Conservation (phyloP, 2,329 filamentous ascomycete genomes). For the Fusarium bactridioides region DNA sequence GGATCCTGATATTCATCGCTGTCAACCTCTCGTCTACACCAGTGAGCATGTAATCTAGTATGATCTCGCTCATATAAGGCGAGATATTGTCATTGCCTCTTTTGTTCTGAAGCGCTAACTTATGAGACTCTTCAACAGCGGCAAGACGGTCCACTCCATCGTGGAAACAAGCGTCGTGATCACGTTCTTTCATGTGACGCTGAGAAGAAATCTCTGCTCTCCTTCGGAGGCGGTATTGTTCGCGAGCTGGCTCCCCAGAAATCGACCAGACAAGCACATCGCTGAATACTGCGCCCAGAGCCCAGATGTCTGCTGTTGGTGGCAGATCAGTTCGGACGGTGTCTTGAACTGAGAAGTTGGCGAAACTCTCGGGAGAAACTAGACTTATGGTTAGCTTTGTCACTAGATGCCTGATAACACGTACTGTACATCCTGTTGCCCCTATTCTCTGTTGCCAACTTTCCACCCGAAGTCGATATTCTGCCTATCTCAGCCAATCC, state of each 20-base stretch:
- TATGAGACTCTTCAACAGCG: neutral
- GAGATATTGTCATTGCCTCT: neutral
- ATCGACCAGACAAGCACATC: conserved; percentile 18
- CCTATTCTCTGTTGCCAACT: neutral
- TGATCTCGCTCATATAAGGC: neutral
- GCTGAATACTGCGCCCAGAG: conserved; percentile 18
- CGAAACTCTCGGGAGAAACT: conserved; percentile 1
- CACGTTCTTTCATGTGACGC: neutral
- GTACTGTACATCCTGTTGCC: conserved; percentile 21
- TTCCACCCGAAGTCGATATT: neutral
- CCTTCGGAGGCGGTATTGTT: neutral
- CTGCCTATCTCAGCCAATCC: neutral
- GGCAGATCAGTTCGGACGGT: neutral
- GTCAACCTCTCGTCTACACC: rapidly evolving
- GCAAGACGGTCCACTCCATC: neutral
- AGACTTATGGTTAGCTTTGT: neutral
- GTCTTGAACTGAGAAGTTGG: neutral
- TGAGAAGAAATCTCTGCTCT: neutral
- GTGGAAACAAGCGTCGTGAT: conserved; percentile 2
- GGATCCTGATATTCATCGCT: neutral
- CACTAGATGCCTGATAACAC: rapidly evolving
- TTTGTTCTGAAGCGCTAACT: neutral
- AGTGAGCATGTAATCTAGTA: neutral
- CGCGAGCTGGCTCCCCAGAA: neutral
- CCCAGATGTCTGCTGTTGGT: conserved; percentile 4